phyloP scores from a whole-genome alignment of 768 basidiomycete species.

The Cubamyces lactineus region DNA sequence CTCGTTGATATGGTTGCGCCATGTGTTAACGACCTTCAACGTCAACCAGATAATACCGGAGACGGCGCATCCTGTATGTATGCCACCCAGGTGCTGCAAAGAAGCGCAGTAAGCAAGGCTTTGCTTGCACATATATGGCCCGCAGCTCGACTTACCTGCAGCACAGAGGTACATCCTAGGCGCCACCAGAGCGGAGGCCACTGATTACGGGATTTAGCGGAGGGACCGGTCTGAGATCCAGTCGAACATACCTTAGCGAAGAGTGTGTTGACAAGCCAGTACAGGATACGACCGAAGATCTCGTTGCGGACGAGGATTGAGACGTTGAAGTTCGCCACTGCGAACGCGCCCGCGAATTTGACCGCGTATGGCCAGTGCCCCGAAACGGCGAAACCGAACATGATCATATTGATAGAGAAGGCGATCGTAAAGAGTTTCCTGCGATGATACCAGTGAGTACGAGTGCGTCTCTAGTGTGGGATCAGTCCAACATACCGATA shows the following conservation, averaged over 20 bases:
- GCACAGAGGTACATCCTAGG: conserved; percentile 70
- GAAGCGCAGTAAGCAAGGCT: neutral
- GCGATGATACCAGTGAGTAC: conserved; percentile 9
- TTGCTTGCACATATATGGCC: conserved; percentile 1
- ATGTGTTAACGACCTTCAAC: conserved; percentile 61
- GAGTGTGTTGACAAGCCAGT: conserved; percentile 67
- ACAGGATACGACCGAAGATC: conserved; percentile 77
- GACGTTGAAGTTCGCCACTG: conserved; percentile 71
- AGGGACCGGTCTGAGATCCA: neutral
- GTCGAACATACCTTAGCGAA: conserved; percentile 66
- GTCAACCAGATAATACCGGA: conserved; percentile 74
- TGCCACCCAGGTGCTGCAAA: conserved; percentile 69
- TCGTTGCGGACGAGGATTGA: conserved; percentile 83
- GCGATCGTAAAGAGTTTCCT: conserved; percentile 77
- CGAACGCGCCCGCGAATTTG: conserved; percentile 68
- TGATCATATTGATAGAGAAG: conserved; percentile 61
- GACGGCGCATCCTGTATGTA: conserved; percentile 75
- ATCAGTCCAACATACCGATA: conserved; percentile 54
- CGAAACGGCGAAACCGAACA: conserved; percentile 59
- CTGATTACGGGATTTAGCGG: conserved; percentile 36
- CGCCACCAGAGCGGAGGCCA: conserved; percentile 78
- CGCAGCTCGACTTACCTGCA: conserved; percentile 47
- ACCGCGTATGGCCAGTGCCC: conserved; percentile 71
- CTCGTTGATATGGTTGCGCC: conserved; percentile 49
- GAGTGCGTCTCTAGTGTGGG: neutral